Evolutionary conservation across 371 early-diverging fungal genomes (phyloP), one percentile per base, ranked within the genome.

Genomic region (Mortierella sp.): DNA sequence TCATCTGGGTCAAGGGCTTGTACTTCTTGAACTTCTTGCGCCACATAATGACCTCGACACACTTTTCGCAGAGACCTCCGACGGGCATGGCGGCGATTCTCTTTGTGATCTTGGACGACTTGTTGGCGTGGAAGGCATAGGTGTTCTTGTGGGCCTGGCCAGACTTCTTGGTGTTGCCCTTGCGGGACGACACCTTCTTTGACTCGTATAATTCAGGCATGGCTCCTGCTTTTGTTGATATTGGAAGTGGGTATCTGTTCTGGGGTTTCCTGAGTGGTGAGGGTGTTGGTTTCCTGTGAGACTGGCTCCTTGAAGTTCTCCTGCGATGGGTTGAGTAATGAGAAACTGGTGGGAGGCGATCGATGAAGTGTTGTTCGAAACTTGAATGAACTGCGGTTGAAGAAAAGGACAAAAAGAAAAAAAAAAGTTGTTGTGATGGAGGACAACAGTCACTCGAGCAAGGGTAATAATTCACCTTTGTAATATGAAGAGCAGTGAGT

Each of bases 11-110:
- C 79, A 99, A 90, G 61, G 97, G 97, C 90, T 98, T 99, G 90
- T 98, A 99, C 88, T 98, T 97, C 85, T 95, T 92, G 89, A 94
- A 97, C 85, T 95, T 93, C 84, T 99, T 98, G 68, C 97, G 88
- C 96, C 97, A 96, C 83, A 91, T 76, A 45, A 99, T 91, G 50
- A 97, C 94, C 65, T 98, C 98, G 34, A 91, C 90, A 87, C 99
- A 99, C 58, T 93, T 90, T 67, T 90, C 88, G 87, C 99, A 99
- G 53, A 99, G 87, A 34, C 97, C 97, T 64, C 92, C 91, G 0
- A 96, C 92, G 1, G 99, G 99, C 71, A 95, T 86, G 10, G 90
- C 88, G 19, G 93, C 89, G 76, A 98, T 96, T 71, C 86, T 90
- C 64, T 91, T 88, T 11, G 97, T 93, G 66, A 90, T 91, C 85